phyloP scores from a whole-genome alignment of 2,329 filamentous ascomycete species.

The Oidium heveae region DNA sequence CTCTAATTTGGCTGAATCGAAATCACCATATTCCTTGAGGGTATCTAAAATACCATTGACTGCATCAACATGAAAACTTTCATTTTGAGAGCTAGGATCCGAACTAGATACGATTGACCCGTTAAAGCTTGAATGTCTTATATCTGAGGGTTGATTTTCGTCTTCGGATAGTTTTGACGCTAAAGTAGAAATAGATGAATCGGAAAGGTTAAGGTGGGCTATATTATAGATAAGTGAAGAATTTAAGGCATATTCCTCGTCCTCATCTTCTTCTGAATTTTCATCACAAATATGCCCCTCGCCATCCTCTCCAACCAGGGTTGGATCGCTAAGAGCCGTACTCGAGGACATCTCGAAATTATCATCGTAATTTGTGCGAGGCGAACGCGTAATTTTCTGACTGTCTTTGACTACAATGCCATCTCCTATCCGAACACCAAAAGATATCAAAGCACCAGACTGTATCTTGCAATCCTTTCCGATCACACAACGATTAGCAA shows the following conservation, averaged over 20 bases:
- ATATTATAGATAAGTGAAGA: conserved; percentile 15
- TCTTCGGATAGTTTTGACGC: conserved; percentile 26
- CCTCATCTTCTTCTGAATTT: conserved; percentile 27
- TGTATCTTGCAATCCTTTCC: conserved; percentile 46
- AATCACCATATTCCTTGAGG: conserved; percentile 51
- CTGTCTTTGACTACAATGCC: conserved; percentile 20
- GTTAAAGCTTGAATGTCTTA: conserved; percentile 44
- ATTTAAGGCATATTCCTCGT: conserved; percentile 29
- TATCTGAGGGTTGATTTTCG: conserved; percentile 17
- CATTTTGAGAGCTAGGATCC: conserved; percentile 19
- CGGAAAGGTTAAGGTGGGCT: conserved; percentile 16
- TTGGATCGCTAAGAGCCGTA: conserved; percentile 19
- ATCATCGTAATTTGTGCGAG: conserved; percentile 17
- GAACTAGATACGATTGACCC: conserved; percentile 45
- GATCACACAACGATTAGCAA: conserved; percentile 47
- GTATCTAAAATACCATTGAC: conserved; percentile 70
- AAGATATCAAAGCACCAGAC: conserved; percentile 55
- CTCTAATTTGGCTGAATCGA: conserved; percentile 63
- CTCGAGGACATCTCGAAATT: conserved; percentile 8
- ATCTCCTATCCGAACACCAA: conserved; percentile 46
- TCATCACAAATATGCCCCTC: conserved; percentile 39
- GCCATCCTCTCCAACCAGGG: conserved; percentile 30
- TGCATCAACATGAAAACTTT: conserved; percentile 66
- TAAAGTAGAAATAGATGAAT: conserved; percentile 37
- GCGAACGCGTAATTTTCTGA: conserved; percentile 19